Base-by-base conservation (phyloP, 768 basidiomycete genomes). In the Collybia sordida region DNA sequence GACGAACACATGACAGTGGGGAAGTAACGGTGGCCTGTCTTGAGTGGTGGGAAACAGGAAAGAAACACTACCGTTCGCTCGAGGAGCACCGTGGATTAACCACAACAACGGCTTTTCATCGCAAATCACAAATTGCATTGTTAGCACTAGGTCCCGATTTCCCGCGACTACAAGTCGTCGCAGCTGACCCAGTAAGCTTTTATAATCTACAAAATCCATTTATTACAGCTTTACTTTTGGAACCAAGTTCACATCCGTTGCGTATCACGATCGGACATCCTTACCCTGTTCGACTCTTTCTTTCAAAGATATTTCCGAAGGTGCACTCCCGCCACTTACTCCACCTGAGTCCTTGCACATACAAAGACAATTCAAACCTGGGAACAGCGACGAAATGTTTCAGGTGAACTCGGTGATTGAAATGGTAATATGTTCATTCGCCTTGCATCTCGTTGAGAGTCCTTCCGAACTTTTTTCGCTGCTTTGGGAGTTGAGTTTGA, bases 391-490 rank as follows among this genome's bases (percentile, higher is more conserved):
- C 45, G 47, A 51, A 25, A 6, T 47, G 51, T 11, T 51, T 61
- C n/a, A 46, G 53, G 19, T 47, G 42, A 23, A 45, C 21, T 50
- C 52, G 17, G 50, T 51, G 35, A 63, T 82, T 36, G 86, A 90
- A 56, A 74, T 90, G 66, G 78, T 84, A 12, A 62, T 90, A 18
- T 86, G 86, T 58, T 88, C 87, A 3, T 90, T 89, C 58, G 87
- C 86, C 7, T 64, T 90, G 23, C 88, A 90, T 59, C 80, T 90
- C 28, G 64, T 88, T 25, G 79, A 81, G 39, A 74, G 73, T 21
- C 61, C 81, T 2, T 85, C 82, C 0, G 79, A 82, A 46, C 68
- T 89, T 17, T 90, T 82, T 59, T 70, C 83, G 6, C 67, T 90
- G 6, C 69, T 88, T 11, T 82, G 78, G 70, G 83, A 85, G 57